These are phyloP conservation scores for Sanghuangporus baumii DNA, from an alignment of 1,284 basidiomycete species.

Conservation along the genomic window DNA sequence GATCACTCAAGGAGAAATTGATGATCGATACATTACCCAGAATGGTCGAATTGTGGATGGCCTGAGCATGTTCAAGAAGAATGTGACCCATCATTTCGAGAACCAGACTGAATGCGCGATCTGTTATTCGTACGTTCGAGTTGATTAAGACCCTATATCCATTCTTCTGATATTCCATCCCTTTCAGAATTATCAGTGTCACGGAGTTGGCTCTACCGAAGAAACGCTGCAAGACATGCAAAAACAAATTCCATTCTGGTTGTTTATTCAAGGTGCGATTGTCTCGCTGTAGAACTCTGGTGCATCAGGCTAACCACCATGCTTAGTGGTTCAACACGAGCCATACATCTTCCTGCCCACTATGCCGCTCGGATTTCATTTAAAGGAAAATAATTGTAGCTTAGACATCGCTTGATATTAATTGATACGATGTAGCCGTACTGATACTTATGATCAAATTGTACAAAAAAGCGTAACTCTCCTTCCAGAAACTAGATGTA, in stretches of 20 bases:
- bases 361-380: conserved; percentile 81
- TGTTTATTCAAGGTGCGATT: conserved; percentile 80
- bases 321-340: conserved; percentile 86
- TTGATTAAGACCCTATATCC: neutral
- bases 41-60: conserved; percentile 92
- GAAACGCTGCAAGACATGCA: conserved; percentile 93
- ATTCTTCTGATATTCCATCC: neutral
- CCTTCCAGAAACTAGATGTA: no score
- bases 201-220: conserved; percentile 86
- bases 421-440: no score
- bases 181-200: conserved; percentile 81
- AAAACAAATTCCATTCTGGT: conserved; percentile 90
- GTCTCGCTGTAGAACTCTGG: neutral
- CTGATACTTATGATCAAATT: no score
- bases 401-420: neutral
- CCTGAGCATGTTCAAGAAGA: conserved; percentile 91
- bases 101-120: conserved; percentile 93
- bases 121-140: conserved; percentile 75
- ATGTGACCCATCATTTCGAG: conserved; percentile 87
- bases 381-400: conserved; percentile 21
- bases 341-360: conserved; percentile 85
- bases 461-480: no score
- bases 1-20: neutral
- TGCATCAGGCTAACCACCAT: conserved; percentile 13
- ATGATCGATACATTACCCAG: conserved; percentile 33